Evolutionary conservation across 2,329 filamentous ascomycete genomes (phyloP).

Genomic region (Trichoderma breve): DNA sequence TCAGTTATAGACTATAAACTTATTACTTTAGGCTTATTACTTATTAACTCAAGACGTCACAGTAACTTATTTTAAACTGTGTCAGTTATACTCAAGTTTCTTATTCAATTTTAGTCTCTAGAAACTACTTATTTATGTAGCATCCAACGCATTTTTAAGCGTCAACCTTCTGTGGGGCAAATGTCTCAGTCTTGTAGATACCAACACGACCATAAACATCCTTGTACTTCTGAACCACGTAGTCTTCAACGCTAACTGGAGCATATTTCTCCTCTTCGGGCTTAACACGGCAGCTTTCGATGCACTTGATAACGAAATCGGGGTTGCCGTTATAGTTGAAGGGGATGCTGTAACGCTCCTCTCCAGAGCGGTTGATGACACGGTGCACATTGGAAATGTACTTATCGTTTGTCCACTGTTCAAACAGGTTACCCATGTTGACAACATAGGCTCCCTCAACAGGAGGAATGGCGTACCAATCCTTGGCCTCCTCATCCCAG

Average conservation of each 20-base stretch:
- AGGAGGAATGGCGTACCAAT: not conserved
- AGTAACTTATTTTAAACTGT: too few relatives aligned
- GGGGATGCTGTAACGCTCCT: too few relatives aligned
- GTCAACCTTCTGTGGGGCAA: too few relatives aligned
- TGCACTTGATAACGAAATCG: not conserved
- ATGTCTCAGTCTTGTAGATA: slow-evolving; percentile 2
- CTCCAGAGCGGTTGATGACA: slow-evolving; percentile 12
- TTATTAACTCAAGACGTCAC: too few relatives aligned
- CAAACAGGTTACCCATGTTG: slow-evolving; percentile 17
- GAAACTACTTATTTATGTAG: too few relatives aligned
- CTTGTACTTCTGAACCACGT: not conserved
- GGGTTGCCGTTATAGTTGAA: too few relatives aligned
- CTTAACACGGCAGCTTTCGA: slow-evolving; percentile 13
- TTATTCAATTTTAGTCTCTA: too few relatives aligned
- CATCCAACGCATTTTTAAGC: too few relatives aligned
- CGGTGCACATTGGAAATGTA: slow-evolving; percentile 17
- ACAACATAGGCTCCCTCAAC: slow-evolving; percentile 17
- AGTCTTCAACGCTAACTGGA: slow-evolving; percentile 18
- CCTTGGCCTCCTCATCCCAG: too few relatives aligned
- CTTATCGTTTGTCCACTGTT: slow-evolving; percentile 18
- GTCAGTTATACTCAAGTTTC: too few relatives aligned
- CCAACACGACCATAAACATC: slow-evolving; percentile 9
- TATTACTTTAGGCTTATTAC: too few relatives aligned
- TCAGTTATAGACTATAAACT: too few relatives aligned
- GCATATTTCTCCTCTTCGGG: slow-evolving; percentile 17